phyloP scores from a whole-genome alignment of 2,329 filamentous ascomycete genomes.

The Bipolaris victoriae region DNA sequence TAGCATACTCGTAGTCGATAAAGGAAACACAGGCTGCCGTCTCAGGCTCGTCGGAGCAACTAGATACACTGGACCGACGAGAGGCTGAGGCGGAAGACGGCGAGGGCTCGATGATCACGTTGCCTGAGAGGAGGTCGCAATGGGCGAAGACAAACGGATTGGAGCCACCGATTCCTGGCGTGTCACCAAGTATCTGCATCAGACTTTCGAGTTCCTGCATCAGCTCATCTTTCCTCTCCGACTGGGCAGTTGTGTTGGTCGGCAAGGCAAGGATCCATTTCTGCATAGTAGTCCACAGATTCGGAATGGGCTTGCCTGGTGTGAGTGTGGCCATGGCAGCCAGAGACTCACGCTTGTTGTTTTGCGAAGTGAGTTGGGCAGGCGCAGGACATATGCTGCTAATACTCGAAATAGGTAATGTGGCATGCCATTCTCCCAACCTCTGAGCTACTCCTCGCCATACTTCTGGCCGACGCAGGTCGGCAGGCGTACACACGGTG shows the following conservation, averaged over 20 bases:
- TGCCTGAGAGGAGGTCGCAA: slow-evolving; percentile 94
- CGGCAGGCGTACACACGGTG: slow-evolving; percentile 76
- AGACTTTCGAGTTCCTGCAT: slow-evolving; percentile 77
- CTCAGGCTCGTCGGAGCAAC: slow-evolving; percentile 38
- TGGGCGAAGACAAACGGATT: slow-evolving; percentile 89
- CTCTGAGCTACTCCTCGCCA: slow-evolving; percentile 83
- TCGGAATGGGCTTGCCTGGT: slow-evolving; percentile 75
- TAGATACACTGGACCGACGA: slow-evolving; percentile 42
- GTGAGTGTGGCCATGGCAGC: slow-evolving; percentile 53
- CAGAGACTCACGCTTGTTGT: slow-evolving; percentile 48
- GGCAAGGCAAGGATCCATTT: slow-evolving; percentile 93
- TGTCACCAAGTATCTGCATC: slow-evolving; percentile 73
- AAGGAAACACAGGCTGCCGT: slow-evolving; percentile 60
- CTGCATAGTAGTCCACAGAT: slow-evolving; percentile 93
- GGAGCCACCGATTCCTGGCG: slow-evolving; percentile 71
- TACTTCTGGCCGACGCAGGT: slow-evolving; percentile 76
- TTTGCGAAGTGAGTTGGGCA: slow-evolving; percentile 37
- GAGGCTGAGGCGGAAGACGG: slow-evolving; percentile 44
- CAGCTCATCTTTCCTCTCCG: slow-evolving; percentile 68
- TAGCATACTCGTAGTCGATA: slow-evolving; percentile 98
- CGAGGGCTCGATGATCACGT: slow-evolving; percentile 81
- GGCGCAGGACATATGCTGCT: slow-evolving; percentile 49
- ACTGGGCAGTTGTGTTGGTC: slow-evolving; percentile 71
- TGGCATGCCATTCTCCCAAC: slow-evolving; percentile 92
- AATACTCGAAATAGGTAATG: slow-evolving; percentile 62